Base-by-base conservation (phyloP, 2,329 filamentous ascomycete species). In the Microdochium bolleyi region DNA sequence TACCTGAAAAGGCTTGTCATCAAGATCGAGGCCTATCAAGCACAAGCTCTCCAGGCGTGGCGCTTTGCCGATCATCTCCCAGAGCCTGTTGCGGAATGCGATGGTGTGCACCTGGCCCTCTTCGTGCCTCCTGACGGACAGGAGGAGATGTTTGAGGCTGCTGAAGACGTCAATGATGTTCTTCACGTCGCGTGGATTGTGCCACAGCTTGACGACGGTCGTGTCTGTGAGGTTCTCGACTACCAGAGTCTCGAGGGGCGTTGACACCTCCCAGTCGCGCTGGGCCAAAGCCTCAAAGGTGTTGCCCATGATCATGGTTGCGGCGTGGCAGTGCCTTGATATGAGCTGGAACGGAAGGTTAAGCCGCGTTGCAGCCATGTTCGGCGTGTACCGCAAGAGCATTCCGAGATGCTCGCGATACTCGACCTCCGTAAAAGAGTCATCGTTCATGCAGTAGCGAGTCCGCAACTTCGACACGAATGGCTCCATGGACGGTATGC, bases 271-370 rank as follows among this genome's bases (percentile, higher is more conserved):
- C 41, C 41, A 46, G 1, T 70, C 67, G 7, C 77, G 69, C 27
- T 66, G 62, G 2, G 71, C 71, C 50, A 80, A 65, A 3, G 73
- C 74, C 55, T 76, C 75, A 53, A 80, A 64, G 3, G 73, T 77
- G 53, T 77, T 79, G 51, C 75, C 76, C 16, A 80, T 64, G n/a
- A 80, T 71, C 57, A 76, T 70, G 10, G 76, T 80, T 19, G 75
- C 70, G 46, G 75, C 72, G 53, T 70, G 69, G 54, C 70, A 74
- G 54, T 73, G 66, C 10, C 66, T 65, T 16, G 72, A 73, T 11
- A 78, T 69, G 9, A 80, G 66, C 57, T 78, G 75, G 54, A 77
- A 78, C 2, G 77, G 77, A 4, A 80, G 70, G 54, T 73, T 77
- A 22, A 80, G 62, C 44, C 75, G 74, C n/a, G 79, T 60, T 3